Percentiles rank a stretch among this genome's conserved stretches.
Evolutionary conservation across 768 basidiomycete species (phyloP).

Genomic region (Tephrocybe sp.): DNA sequence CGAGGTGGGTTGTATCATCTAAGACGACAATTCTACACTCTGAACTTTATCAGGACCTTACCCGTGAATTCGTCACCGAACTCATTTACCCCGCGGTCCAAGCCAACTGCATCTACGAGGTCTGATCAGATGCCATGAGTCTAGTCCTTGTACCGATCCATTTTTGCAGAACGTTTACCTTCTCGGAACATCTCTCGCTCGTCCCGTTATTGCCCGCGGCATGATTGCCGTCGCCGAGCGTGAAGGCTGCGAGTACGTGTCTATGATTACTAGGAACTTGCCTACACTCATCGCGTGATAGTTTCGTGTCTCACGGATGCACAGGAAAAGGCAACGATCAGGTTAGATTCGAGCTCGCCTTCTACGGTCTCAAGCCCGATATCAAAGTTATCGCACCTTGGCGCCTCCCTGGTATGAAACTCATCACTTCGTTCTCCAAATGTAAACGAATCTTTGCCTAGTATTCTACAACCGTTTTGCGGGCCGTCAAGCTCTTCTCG

Average conservation of each 20-base stretch:
- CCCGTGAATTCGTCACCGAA: constrained; percentile 91
- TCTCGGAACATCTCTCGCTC: constrained; percentile 94
- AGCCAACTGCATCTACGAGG: constrained; percentile 98
- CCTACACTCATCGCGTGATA: constrained; percentile 26
- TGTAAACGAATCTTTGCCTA: constrained; percentile 21
- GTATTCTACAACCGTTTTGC: constrained; percentile 98
- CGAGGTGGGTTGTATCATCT: constrained; percentile 44
- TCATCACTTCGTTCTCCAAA: not conserved
- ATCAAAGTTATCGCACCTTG: constrained; percentile 99
- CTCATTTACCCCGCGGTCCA: constrained; percentile 98
- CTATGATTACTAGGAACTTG: not conserved
- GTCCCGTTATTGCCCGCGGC: constrained; percentile 97
- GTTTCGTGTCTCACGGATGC: constrained; percentile 97
- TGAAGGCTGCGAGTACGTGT: constrained; percentile 91
- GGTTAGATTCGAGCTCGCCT: constrained; percentile 98
- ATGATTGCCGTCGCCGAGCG: constrained; percentile 92
- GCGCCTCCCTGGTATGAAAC: constrained; percentile 79
- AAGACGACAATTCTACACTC: not conserved
- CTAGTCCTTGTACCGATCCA: constrained; percentile 5
- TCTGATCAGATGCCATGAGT: constrained; percentile 25
- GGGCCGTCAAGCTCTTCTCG: constrained; percentile 89
- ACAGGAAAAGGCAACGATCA: constrained; percentile 99
- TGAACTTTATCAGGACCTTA: constrained; percentile 65
- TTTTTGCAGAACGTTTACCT: constrained; percentile 82
- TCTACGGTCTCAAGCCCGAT: constrained; percentile 96